These are phyloP conservation scores for Tephrocybe sp. DNA, from an alignment of 768 basidiomycete genomes.

Conservation along the genomic window DNA sequence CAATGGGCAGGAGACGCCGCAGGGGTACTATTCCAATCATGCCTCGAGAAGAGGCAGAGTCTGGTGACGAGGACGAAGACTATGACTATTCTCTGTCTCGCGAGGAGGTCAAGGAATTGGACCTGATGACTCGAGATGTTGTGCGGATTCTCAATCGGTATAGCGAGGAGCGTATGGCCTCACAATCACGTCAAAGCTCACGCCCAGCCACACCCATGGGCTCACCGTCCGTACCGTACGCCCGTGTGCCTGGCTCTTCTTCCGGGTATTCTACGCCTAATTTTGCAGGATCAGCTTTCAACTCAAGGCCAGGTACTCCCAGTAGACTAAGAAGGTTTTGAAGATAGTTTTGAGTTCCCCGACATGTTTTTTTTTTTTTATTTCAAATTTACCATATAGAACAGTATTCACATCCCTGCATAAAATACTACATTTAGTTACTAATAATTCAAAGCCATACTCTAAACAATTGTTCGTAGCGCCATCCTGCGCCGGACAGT, in stretches of 20 bases:
- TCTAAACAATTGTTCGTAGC: background rate
- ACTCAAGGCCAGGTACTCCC: slow-evolving; percentile 64
- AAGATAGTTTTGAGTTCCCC: too few species aligned
- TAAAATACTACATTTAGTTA: background rate
- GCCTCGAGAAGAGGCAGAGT: slow-evolving; percentile 53
- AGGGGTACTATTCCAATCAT: slow-evolving; percentile 31
- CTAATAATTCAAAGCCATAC: background rate
- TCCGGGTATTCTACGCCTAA: slow-evolving; percentile 63
- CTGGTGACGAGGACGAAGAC: slow-evolving; percentile 53
- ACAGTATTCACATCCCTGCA: background rate
- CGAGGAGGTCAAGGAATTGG: slow-evolving; percentile 75
- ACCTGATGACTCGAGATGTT: slow-evolving; percentile 68
- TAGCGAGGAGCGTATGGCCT: slow-evolving; percentile 58
- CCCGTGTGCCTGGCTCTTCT: slow-evolving; percentile 34
- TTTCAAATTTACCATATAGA: too few species aligned
- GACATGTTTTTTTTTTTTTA: too few species aligned
- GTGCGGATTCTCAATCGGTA: slow-evolving; percentile 72
- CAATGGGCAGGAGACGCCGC: slow-evolving; percentile 38
- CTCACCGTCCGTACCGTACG: slow-evolving; percentile 42
- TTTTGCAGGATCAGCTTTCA: slow-evolving; percentile 38
- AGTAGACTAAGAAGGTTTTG: slow-evolving; percentile 47
- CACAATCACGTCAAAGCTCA: slow-evolving; percentile 59
- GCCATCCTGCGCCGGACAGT: too few species aligned
- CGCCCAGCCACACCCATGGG: slow-evolving; percentile 64
- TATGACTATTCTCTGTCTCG: slow-evolving; percentile 53